Percentiles rank a stretch among this genome's conserved stretches.
Evolutionary conservation across 805 yeast genomes (phyloP).

Genomic region (Lachancea dasiensis): DNA sequence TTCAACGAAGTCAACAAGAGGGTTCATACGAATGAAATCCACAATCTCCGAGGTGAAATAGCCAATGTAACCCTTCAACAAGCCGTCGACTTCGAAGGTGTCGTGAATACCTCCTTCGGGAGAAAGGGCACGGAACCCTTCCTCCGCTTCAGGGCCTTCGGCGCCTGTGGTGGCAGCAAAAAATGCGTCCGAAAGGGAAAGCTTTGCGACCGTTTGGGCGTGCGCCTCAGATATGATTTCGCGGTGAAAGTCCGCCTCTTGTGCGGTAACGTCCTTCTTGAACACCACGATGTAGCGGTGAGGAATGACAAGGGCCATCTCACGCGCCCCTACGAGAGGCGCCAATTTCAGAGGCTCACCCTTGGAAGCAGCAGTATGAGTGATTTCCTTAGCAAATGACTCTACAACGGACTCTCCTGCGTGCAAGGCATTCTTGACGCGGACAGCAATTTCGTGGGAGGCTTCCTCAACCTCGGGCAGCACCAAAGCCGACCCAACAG

Average conservation of each 20-base stretch:
- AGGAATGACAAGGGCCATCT: slow-evolving; percentile 47
- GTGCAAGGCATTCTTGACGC: slow-evolving; percentile 9
- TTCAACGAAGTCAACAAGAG: slow-evolving; percentile 65
- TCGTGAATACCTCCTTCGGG: slow-evolving; percentile 51
- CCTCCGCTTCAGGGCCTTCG: slow-evolving; percentile 7
- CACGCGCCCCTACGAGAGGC: slow-evolving; percentile 43
- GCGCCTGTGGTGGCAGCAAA: slow-evolving; percentile 30
- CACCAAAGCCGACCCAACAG: slow-evolving; percentile 48
- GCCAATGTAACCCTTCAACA: slow-evolving; percentile 78
- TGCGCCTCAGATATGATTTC: slow-evolving; percentile 57
- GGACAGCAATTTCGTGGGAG: slow-evolving; percentile 35
- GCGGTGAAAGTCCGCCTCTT: slow-evolving; percentile 57
- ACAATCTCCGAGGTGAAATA: slow-evolving; percentile 69
- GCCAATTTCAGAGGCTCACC: slow-evolving; percentile 28
- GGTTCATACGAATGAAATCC: slow-evolving; percentile 63
- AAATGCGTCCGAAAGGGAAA: slow-evolving; percentile 34
- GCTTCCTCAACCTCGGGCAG: slow-evolving; percentile 46
- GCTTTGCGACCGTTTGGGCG: slow-evolving; percentile 36
- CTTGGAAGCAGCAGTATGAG: slow-evolving; percentile 9
- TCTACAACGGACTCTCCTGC: slow-evolving; percentile 15
- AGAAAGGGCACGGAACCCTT: slow-evolving; percentile 9
- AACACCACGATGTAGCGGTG: slow-evolving; percentile 82
- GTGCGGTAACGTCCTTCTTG: slow-evolving; percentile 54
- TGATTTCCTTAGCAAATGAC: slow-evolving; percentile 9
- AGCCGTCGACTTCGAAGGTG: slow-evolving; percentile 51